phyloP scores from a whole-genome alignment of 208 protist species.

The Crithidia brevicula region DNA sequence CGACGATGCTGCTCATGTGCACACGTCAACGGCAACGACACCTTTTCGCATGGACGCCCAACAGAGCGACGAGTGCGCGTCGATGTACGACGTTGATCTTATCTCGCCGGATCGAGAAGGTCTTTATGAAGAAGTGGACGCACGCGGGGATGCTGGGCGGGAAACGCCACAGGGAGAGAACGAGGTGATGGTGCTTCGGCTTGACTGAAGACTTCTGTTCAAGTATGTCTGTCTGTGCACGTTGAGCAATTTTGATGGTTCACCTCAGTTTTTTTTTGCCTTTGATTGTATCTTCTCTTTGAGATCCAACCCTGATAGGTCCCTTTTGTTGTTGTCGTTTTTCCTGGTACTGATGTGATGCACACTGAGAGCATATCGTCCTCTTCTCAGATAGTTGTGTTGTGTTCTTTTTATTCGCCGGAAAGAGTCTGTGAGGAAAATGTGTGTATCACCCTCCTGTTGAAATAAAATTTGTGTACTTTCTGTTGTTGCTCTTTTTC shows the following conservation, averaged over 20 bases:
- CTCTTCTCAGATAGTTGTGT: too few species aligned
- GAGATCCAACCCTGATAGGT: background rate
- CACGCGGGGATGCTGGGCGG: background rate
- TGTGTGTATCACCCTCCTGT: too few species aligned
- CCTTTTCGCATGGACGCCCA: background rate
- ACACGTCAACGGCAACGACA: background rate
- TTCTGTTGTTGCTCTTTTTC: too few species aligned
- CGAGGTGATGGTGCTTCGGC: conserved; percentile 30
- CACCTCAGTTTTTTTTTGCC: background rate
- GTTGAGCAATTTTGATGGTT: background rate
- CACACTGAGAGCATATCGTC: too few species aligned
- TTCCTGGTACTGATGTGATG: background rate
- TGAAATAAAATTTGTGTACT: too few species aligned
- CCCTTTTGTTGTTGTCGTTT: background rate
- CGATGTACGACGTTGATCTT: conserved; percentile 2
- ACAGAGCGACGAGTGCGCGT: background rate
- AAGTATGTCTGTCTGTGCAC: background rate
- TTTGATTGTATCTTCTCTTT: background rate
- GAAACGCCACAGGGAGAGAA: background rate
- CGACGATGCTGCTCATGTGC: background rate
- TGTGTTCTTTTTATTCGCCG: too few species aligned
- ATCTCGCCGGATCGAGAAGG: background rate
- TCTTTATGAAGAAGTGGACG: background rate
- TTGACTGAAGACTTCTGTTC: background rate
- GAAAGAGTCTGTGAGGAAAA: too few species aligned